Conservation (phyloP, 2,329 filamentous ascomycete species). For the Gliomastix tumulicola region DNA sequence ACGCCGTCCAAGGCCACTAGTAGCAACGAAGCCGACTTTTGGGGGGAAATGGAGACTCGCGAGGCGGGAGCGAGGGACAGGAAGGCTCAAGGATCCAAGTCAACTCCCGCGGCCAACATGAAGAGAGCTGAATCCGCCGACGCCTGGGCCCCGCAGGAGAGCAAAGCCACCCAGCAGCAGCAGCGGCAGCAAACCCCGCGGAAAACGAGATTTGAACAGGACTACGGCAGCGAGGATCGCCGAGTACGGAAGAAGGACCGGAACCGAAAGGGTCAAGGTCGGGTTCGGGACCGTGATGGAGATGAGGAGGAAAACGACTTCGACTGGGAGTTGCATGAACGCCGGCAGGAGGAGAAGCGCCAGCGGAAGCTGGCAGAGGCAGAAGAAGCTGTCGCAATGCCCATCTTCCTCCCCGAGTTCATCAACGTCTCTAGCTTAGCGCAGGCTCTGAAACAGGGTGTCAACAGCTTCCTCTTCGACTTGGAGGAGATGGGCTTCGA, state of each 20-base stretch:
- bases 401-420: conserved; percentile 78
- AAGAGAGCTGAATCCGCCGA: background rate
- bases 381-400: conserved; percentile 42
- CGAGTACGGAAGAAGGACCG: conserved; percentile 11
- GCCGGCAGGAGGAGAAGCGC: conserved; percentile 33
- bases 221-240: conserved; percentile 11
- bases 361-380: conserved; percentile 30
- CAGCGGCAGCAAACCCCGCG: conserved; percentile 14
- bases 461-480: conserved; percentile 65
- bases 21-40: too few relatives aligned
- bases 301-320: conserved; percentile 28
- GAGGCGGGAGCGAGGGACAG: background rate
- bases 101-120: too few relatives aligned
- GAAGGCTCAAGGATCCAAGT: background rate
- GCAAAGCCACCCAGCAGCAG: conserved; percentile 2
- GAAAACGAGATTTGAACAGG: conserved; percentile 21
- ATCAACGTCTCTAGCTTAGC: conserved; percentile 85
- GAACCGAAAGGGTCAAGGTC: conserved; percentile 12
- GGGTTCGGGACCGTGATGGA: conserved; percentile 23
- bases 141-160: background rate
- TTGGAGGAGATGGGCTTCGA: conserved; percentile 86
- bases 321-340: conserved; percentile 28
- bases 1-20: too few relatives aligned
- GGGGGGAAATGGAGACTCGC: conserved; percentile 13
- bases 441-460: conserved; percentile 62